Evolutionary conservation across 345 rosid species (phyloP).

Genomic region (Noccaea bulbosa): DNA sequence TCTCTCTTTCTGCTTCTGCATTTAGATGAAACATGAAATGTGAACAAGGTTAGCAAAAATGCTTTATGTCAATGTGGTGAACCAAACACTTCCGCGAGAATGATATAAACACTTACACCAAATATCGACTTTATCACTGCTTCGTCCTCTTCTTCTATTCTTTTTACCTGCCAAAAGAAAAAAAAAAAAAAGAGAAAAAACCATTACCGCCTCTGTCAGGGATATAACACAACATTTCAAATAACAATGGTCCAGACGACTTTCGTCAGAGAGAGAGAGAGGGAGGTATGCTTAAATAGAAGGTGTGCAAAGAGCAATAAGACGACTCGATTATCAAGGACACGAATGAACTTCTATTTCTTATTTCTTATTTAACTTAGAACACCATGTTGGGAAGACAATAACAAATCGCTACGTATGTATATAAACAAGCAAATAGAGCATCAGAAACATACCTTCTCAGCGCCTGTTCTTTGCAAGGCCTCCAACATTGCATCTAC

Average conservation of each 20-base stretch:
- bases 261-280: slow-evolving; percentile 20
- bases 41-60: slow-evolving; percentile 11
- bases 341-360: not conserved
- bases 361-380: not conserved
- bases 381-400: not conserved
- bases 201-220: not conserved
- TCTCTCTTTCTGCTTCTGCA: slow-evolving; percentile 54
- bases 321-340: not conserved
- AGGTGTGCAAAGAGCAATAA: not conserved
- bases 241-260: slow-evolving; percentile 2
- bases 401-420: not conserved
- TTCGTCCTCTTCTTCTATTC: slow-evolving; percentile 72
- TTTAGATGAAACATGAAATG: slow-evolving; percentile 24
- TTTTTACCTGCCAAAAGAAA: slow-evolving; percentile 51
- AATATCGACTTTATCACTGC: slow-evolving; percentile 72
- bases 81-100: not conserved
- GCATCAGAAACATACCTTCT: slow-evolving; percentile 52
- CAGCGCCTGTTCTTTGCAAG: slow-evolving; percentile 68
- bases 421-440: slow-evolving; percentile 20
- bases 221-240: not conserved
- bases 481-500: slow-evolving; percentile 95
- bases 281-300: not conserved
- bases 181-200: too few relatives aligned
- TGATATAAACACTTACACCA: slow-evolving; percentile 47
- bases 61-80: not conserved